Evolutionary conservation across 495 filamentous ascomycete species (phyloP), one percentile per base, ranked within the genome.

Genomic region (Aspergillus heteromorphus): DNA sequence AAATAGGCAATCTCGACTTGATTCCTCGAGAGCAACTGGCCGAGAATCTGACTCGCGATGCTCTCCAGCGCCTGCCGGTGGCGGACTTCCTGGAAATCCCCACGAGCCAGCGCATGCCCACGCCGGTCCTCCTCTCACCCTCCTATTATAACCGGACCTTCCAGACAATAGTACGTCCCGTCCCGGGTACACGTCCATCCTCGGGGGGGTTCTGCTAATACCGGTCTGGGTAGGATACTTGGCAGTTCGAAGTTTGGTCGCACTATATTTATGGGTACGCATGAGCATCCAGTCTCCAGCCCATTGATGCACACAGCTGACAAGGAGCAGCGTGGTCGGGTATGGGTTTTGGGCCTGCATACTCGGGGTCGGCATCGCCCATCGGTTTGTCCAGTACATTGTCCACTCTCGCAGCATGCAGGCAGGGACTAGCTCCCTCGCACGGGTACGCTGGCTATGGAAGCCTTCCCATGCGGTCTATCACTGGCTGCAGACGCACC

Each of bases 231-330:
- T 55, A 74, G 69, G 62, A 70, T 34, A 60, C 65, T 21, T 71
- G 65, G 69, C 56, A 72, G 53, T 70, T 63, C 31, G 68, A 68
- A 30, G 58, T 45, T 16, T 73, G 72, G 70, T 64, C 63, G 6
- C 70, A 75, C 53, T 66, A 67, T 57, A 62, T 64, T 19, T 73
- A 66, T 55, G 66, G 71, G 70, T 73, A 61, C 36, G 40, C 36
- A 21, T 16, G 4, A n/a, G n/a, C n/a, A n/a, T n/a, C 1, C 16
- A 7, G 8, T 9, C 14, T 6, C 4, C 10, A 27, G 30, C 9
- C 3, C 4, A 19, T 1, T 19, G 0, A 8, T 20, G 16, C 3
- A 23, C 45, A 17, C 16, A n/a, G n/a, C 20, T 55, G 45, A 56
- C 45, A 5, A 5, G 17, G 8, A 51, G 19, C 31, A 57, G 59